These are phyloP conservation scores for Ophiocordyceps australis DNA, from an alignment of 2,329 filamentous ascomycete genomes.

Conservation along the genomic window DNA sequence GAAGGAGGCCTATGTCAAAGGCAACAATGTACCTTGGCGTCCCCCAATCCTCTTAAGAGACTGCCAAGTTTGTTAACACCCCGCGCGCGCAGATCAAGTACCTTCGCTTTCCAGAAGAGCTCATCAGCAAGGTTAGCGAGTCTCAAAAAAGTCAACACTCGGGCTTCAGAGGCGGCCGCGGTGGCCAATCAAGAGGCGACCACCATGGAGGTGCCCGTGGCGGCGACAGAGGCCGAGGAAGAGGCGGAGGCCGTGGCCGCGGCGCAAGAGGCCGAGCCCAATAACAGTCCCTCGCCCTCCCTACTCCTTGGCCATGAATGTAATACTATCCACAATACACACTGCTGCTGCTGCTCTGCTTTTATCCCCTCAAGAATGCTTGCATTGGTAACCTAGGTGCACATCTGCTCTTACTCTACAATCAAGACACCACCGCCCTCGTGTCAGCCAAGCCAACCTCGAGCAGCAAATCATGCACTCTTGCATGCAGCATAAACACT, in stretches of 20 bases:
- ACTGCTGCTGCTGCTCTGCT: no score
- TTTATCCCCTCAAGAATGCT: no score
- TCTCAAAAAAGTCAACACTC: conserved; percentile 59
- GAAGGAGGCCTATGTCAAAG: conserved; percentile 88
- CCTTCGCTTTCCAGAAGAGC: conserved; percentile 87
- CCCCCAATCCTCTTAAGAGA: neutral
- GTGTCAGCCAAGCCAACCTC: no score
- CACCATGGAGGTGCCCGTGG: conserved; percentile 32
- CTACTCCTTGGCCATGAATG: no score
- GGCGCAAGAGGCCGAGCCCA: conserved; percentile 16
- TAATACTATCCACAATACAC: no score
- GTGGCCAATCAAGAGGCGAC: conserved; percentile 38
- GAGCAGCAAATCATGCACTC: no score
- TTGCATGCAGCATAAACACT: no score
- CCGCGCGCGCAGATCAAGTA: conserved; percentile 97
- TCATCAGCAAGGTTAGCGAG: conserved; percentile 86
- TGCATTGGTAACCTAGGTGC: no score
- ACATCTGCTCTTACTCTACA: no score
- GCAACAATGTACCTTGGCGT: conserved; percentile 64
- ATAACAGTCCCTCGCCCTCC: no score
- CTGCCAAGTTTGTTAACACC: no score
- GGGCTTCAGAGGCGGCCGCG: conserved; percentile 46
- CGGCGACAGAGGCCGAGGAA: conserved; percentile 21
- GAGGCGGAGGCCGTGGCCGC: conserved; percentile 18
- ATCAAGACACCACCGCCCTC: no score